Conservation (phyloP, 1,139 yeast species). For the Taphrina sp. region DNA sequence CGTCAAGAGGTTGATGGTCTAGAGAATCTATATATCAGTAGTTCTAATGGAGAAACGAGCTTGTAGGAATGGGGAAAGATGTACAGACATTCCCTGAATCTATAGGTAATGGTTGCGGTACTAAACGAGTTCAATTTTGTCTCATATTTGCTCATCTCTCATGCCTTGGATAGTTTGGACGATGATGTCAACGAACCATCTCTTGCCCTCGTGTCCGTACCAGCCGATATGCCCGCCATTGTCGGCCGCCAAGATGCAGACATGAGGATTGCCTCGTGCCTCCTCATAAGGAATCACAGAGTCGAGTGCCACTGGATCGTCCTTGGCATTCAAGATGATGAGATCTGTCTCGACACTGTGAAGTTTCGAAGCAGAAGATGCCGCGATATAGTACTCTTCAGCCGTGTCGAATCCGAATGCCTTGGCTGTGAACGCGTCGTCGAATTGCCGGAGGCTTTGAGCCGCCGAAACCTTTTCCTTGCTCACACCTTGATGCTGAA, state of each 20-base stretch:
- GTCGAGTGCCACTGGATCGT: conserved; percentile 73
- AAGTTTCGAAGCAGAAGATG: conserved; percentile 61
- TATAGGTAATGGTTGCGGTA: no score
- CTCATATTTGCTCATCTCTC: neutral
- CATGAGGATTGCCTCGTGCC: conserved; percentile 64
- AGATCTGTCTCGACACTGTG: conserved; percentile 62
- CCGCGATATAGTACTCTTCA: conserved; percentile 67
- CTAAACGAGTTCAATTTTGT: no score
- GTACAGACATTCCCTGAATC: no score
- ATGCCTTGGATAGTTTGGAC: conserved; percentile 57
- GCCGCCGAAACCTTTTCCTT: conserved; percentile 44
- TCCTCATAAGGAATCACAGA: conserved; percentile 64
- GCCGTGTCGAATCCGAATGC: conserved; percentile 70
- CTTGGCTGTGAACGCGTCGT: conserved; percentile 67
- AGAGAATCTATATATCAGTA: no score
- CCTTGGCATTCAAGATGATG: conserved; percentile 65
- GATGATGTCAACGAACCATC: conserved; percentile 72
- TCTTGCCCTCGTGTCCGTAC: conserved; percentile 60
- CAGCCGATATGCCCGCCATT: conserved; percentile 86
- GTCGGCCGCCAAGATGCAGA: conserved; percentile 63
- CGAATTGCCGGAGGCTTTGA: conserved; percentile 60
- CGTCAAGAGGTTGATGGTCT: no score
- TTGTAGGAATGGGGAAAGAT: no score
- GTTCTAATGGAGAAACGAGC: no score
- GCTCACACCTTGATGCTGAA: conserved; percentile 47